These are phyloP conservation scores for Gaertneriomyces sp. DNA, from an alignment of 192 early-diverging fungal species.

Conservation along the genomic window DNA sequence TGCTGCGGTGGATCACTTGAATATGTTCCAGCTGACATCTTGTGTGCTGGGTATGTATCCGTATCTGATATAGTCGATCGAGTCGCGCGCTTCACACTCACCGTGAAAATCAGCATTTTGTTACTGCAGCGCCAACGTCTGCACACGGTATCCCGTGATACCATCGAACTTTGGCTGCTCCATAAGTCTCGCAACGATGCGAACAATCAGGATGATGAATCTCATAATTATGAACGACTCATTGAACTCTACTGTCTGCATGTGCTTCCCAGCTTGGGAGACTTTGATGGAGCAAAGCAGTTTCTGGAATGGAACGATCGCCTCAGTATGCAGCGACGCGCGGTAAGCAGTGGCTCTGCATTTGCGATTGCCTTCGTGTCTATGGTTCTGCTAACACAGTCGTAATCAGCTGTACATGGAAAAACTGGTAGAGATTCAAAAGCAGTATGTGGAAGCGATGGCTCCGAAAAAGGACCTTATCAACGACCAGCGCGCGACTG, in stretches of 20 bases:
- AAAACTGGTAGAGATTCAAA: not conserved
- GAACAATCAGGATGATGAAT: not conserved
- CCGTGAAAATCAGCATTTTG: not conserved
- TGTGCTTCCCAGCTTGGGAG: slow-evolving; percentile 22
- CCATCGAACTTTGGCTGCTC: slow-evolving; percentile 15
- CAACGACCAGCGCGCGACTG: not conserved
- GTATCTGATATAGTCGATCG: too few relatives aligned
- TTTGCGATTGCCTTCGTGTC: not conserved
- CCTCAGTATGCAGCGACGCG: not conserved
- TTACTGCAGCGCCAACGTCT: not conserved
- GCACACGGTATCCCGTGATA: not conserved
- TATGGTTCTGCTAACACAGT: not conserved
- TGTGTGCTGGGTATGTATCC: slow-evolving; percentile 20
- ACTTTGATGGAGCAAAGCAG: slow-evolving; percentile 16
- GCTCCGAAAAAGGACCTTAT: not conserved
- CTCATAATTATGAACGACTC: slow-evolving; percentile 28
- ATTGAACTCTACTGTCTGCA: slow-evolving; percentile 29
- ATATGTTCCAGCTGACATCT: slow-evolving; percentile 12
- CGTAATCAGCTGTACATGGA: not conserved
- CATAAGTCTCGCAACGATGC: not conserved
- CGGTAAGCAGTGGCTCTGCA: slow-evolving; percentile 7
- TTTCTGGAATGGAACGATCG: slow-evolving; percentile 30
- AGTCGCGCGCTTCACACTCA: too few relatives aligned
- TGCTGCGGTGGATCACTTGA: slow-evolving; percentile 9
- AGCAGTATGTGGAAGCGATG: slow-evolving; percentile 2